Evolutionary conservation across 2,329 filamentous ascomycete species (phyloP), one percentile per base, ranked within the genome.

Genomic region (Diaporthe helianthi): DNA sequence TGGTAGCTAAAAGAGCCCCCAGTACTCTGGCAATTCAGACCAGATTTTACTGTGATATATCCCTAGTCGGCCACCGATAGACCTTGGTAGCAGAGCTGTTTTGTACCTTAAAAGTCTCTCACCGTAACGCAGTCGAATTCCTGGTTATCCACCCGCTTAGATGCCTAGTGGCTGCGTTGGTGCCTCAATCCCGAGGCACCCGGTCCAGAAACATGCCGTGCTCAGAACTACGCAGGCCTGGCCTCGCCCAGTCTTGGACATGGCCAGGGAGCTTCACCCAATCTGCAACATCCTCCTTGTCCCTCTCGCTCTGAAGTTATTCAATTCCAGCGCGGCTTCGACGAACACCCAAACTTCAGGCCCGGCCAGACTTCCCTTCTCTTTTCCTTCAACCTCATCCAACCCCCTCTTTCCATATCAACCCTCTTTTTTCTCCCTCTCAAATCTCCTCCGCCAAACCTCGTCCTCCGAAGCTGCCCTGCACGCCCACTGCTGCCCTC

Each of bases 221-320:
- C 33, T 67, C 52, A 67, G 49, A 49, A 29, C 15, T 67, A 55
- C 65, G 54, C 65, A 58, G 65, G 46, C 22, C 6, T 49, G 52
- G 52, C 17, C 65, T 4, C 46, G 52, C 65, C 65, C 44, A 41
- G 52, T 67, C 41, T 58, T 49, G 52, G 58, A 29, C 36, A 47
- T 58, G 65, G 22, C 65, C 65, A 54, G 46, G 44, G 65, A 67
- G 65, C 65, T 67, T 67, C 65, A 67, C 65, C 65, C 65, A 67
- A 67, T 67, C 65, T 67, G 65, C 65, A 67, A 67, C 65, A 67
- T 67, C 65, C 65, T 67, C 65, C 65, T 52, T 58, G 52, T 49
- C 54, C 65, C 52, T 55, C 65, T 67, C 65, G 65, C 65, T 58
- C 52, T 67, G 52, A 58, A 67, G 60, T 55, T 65, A 47, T 55